Base-by-base conservation (phyloP, 1,139 yeast genomes). In the Candida albicans region DNA sequence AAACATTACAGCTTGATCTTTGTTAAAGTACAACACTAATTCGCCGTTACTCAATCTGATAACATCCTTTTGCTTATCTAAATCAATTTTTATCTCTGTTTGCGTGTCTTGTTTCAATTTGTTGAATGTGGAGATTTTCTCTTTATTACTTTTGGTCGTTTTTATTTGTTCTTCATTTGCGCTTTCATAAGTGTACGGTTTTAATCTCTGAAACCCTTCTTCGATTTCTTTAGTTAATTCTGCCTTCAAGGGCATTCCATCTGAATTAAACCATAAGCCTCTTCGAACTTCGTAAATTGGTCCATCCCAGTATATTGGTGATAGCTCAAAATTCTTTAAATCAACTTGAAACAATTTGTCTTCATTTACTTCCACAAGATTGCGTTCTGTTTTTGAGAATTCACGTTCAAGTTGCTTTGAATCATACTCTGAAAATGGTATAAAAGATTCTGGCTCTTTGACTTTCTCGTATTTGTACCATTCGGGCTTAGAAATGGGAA, bases 261-360 rank as follows among this genome's bases (percentile, higher is more conserved):
- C 79, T 4, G 77, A 61, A 40, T 73, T 68, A 58, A 88, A 89
- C 99, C 99, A 91, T 1, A 82, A 63, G 0, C 96, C 96, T 41
- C 98, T 67, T 32, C 96, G 72, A 1, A 91, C 87, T 50, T 87
- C 93, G 57, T 82, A 93, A 1, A 72, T 67, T 0, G 97, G 95
- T 1, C 98, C 98, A 2, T 81, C 84, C 98, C 98, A 91, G 60
- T 84, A 91, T 0, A 84, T 77, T 0, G 98, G 96, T 1, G 67
- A 52, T 53, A 91, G 62, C 42, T 74, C 75, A 59, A 81, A 73
- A 7, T 66, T 61, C 1, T 60, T 52, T 26, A 91, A 51, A 55
- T 88, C 80, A 2, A 90, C 96, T 54, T 82, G 79, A 54, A 86
- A 87, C 34, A 91, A 65, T 28, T 79, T 77, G 55, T 91, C 99